Evolutionary conservation across 2,329 filamentous ascomycete species (phyloP).

Genomic region (Fusarium anguioides): DNA sequence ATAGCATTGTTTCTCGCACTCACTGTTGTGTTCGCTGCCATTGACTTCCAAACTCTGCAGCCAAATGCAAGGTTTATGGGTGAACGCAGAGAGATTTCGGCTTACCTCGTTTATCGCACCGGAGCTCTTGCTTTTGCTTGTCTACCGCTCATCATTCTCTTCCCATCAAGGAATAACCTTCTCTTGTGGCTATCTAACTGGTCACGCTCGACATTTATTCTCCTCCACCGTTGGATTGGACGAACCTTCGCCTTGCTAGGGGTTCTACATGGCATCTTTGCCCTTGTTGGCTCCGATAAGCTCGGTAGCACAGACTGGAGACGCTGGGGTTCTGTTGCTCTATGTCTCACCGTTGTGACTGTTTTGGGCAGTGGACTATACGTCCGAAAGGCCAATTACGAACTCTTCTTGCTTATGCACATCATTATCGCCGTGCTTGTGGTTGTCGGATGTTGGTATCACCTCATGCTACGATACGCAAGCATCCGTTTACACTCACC

Average conservation of each 20-base stretch:
- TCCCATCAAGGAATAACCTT: neutral
- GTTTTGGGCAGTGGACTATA: neutral
- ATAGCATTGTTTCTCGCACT: neutral
- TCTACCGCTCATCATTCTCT: slow-evolving; percentile 5
- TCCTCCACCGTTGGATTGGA: slow-evolving; percentile 12
- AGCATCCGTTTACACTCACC: slow-evolving; percentile 1
- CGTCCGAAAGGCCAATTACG: slow-evolving; percentile 55
- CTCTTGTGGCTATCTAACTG: slow-evolving; percentile 11
- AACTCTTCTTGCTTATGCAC: slow-evolving; percentile 58
- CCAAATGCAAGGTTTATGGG: neutral
- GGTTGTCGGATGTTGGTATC: slow-evolving; percentile 57
- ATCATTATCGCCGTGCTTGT: slow-evolving; percentile 55
- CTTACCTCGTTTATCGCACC: slow-evolving; percentile 11
- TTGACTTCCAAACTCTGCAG: slow-evolving; percentile 5
- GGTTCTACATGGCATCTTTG: slow-evolving; percentile 1
- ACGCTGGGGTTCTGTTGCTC: neutral
- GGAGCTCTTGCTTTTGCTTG: slow-evolving; percentile 6
- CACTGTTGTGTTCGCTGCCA: neutral
- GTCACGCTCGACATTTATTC: slow-evolving; percentile 8
- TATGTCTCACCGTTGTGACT: neutral
- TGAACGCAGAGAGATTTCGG: neutral
- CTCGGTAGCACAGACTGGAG: neutral
- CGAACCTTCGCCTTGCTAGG: slow-evolving; percentile 7
- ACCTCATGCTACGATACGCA: slow-evolving; percentile 52
- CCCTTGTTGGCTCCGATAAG: neutral